Evolutionary conservation across 331 rosid species (phyloP).

Genomic region (Malus hybrid): DNA sequence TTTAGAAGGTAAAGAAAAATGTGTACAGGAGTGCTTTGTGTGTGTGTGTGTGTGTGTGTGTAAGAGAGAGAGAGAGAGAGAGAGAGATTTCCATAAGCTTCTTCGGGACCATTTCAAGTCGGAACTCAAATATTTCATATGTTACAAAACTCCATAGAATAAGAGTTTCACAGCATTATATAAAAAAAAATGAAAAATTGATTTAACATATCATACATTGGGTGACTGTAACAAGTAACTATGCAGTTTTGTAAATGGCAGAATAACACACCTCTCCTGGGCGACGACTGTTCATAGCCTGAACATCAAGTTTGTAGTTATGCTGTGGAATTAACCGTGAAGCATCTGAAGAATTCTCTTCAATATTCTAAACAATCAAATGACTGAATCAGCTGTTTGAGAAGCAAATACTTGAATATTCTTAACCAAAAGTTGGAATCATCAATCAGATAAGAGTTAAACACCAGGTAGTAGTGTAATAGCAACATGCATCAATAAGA

Average conservation of each 20-base stretch:
- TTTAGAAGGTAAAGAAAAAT: not conserved
- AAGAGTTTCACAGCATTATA: not conserved
- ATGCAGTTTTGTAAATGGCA: slow-evolving; percentile 1
- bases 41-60: too few relatives aligned
- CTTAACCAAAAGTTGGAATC: not conserved
- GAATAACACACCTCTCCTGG: slow-evolving; percentile 81
- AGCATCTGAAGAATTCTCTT: slow-evolving; percentile 80
- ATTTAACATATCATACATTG: not conserved
- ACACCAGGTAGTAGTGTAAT: not conserved
- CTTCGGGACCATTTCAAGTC: not conserved
- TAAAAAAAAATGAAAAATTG: not conserved
- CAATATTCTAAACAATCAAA: slow-evolving; percentile 59
- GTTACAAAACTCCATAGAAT: not conserved
- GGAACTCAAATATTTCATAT: not conserved
- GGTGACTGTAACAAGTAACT: slow-evolving; percentile 1
- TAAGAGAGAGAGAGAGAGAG: not conserved
- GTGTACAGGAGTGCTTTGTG: not conserved
- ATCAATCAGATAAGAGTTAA: not conserved
- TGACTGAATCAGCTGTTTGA: slow-evolving; percentile 17
- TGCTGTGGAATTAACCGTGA: slow-evolving; percentile 86
- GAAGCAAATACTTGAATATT: not conserved
- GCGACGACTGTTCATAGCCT: slow-evolving; percentile 71
- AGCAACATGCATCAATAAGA: slow-evolving; percentile 14
- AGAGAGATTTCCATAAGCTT: not conserved
- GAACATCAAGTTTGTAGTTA: slow-evolving; percentile 96